Base-by-base conservation (phyloP, 257 asterid genomes). In the Solanum dulcamara region DNA sequence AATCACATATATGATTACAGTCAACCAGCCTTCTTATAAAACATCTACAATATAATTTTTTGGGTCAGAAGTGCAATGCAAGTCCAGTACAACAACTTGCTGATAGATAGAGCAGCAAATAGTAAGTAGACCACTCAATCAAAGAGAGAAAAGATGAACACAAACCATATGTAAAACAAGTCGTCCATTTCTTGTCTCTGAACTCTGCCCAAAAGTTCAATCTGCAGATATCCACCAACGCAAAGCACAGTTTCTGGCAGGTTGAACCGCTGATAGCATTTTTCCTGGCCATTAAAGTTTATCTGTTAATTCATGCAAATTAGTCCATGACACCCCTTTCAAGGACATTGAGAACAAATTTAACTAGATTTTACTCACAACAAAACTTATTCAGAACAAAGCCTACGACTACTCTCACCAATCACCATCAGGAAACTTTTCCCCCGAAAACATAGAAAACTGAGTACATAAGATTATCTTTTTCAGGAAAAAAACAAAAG, bases 201-300 rank as follows among this genome's bases (percentile, higher is more conserved):
- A 81, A 92, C 95, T 87, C 96, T 88, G 13, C 96, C 96, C 91
- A 88, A 38, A 82, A 96, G 87, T 89, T 94, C 97, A 75, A 96
- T 89, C 93, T 89, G 96, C 89, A 96, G 70, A 89, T 82, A 96
- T 87, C 99, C 97, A 50, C 94, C 96, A 10, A 93, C 50, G 86
- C 97, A 96, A 83, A 94, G 92, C 82, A 91, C 94, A 4, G 97
- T 97, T 85, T 92, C 93, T 11, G 96, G 93, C 84, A 96, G 91
- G 90, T 91, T 87, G 91, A 96, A 96, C 59, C 89, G 85, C 94
- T 94, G 98, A 97, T 93, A 86, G 37, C 88, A 51, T 74, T 93
- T 94, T 81, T 92, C 97, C 99, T 97, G 93, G 83, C 85, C 86
- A 80, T 71, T 64, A 33, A 75, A 71, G 83, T 48, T 79, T 48